phyloP scores from a whole-genome alignment of 2,329 filamentous ascomycete species.

The Aspergillus ruber region DNA sequence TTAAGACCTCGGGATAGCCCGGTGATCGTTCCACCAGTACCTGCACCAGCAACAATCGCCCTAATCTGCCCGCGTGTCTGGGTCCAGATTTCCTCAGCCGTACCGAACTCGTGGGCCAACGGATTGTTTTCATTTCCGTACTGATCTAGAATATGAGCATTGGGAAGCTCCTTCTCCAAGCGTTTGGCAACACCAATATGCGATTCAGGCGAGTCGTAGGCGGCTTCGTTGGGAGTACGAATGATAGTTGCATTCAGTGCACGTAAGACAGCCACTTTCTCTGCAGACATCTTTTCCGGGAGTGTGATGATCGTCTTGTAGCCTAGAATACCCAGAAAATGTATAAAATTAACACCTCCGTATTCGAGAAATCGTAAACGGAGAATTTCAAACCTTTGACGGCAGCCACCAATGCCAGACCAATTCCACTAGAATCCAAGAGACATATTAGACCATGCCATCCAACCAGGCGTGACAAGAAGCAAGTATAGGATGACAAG shows the following conservation, averaged over 20 bases:
- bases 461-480: background rate
- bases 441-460: background rate
- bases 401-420: constrained; percentile 84
- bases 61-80: constrained; percentile 80
- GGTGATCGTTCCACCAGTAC: constrained; percentile 91
- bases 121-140: constrained; percentile 91
- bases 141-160: constrained; percentile 94
- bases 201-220: constrained; percentile 88
- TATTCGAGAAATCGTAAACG: background rate
- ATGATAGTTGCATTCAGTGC: constrained; percentile 96
- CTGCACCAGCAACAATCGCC: constrained; percentile 82
- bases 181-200: constrained; percentile 92
- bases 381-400: constrained; percentile 59
- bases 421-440: constrained; percentile 62
- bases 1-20: constrained; percentile 77
- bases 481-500: background rate
- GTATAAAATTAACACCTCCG: background rate
- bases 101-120: constrained; percentile 85
- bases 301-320: constrained; percentile 99
- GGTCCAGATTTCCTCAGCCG: constrained; percentile 91
- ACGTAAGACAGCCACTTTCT: constrained; percentile 92
- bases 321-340: constrained; percentile 32
- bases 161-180: constrained; percentile 90
- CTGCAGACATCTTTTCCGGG: constrained; percentile 98
- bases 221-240: constrained; percentile 89